Evolutionary conservation across 441 rosid species (phyloP).

Genomic region (Bruguiera hainesii): DNA sequence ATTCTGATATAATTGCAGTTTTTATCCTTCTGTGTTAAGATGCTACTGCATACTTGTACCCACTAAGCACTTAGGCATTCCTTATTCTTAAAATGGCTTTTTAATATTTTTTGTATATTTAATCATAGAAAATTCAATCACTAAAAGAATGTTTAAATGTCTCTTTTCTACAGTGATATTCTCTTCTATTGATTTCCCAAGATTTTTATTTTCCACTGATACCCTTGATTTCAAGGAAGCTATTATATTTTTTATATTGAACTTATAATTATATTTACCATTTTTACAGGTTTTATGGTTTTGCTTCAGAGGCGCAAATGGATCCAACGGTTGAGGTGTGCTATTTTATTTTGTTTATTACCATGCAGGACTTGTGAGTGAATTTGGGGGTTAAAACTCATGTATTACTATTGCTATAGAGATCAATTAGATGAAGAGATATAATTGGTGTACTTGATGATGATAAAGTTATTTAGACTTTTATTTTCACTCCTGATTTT

Average conservation of each 20-base stretch:
- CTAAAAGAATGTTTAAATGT: too few species aligned
- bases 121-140: too few species aligned
- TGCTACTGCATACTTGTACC: too few species aligned
- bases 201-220: too few species aligned
- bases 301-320: conserved; percentile 87
- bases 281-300: conserved; percentile 74
- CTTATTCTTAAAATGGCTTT: too few species aligned
- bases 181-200: too few species aligned
- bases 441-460: too few species aligned
- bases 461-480: background rate
- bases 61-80: too few species aligned
- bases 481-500: background rate
- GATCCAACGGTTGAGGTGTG: conserved; percentile 85
- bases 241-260: background rate
- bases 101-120: too few species aligned
- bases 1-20: conserved; percentile 4
- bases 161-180: too few species aligned
- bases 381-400: background rate
- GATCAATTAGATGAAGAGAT: background rate
- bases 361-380: background rate
- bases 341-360: conserved; percentile 7
- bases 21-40: background rate
- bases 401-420: background rate
- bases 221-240: too few species aligned
- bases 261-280: conserved; percentile 7